Percentiles rank a stretch among this genome's conserved stretches.
Conservation (phyloP, 306 rosid genomes). For the Ammopiptanthus mongolicus region DNA sequence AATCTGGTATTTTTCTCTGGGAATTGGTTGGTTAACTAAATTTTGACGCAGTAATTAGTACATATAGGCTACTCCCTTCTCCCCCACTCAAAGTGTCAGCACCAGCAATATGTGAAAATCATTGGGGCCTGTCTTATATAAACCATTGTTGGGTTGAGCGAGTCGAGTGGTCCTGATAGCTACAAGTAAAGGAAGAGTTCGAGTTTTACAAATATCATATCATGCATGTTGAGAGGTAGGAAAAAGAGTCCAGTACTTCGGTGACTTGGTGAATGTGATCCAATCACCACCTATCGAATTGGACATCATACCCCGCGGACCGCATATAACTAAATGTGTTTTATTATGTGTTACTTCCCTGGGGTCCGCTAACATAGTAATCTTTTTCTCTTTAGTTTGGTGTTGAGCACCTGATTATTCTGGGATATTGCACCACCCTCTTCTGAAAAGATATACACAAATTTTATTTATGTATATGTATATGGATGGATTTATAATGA, state of each 20-base stretch:
- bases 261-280: background rate
- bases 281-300: background rate
- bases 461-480: too few species aligned
- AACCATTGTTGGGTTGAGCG: background rate
- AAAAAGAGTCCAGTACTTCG: background rate
- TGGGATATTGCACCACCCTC: background rate
- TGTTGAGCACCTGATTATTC: background rate
- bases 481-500: too few species aligned
- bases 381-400: background rate
- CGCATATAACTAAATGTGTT: background rate
- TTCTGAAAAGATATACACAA: too few species aligned
- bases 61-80: background rate
- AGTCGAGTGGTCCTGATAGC: background rate
- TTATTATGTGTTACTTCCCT: background rate
- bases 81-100: background rate
- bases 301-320: background rate
- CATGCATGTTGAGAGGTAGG: background rate
- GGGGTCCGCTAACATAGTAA: background rate
- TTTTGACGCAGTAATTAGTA: background rate
- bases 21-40: too few species aligned
- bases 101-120: background rate
- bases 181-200: background rate
- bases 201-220: background rate
- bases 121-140: background rate
- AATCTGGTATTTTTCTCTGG: too few species aligned